phyloP scores from a whole-genome alignment of 345 rosid species.

The Stellera chamaejasme region DNA sequence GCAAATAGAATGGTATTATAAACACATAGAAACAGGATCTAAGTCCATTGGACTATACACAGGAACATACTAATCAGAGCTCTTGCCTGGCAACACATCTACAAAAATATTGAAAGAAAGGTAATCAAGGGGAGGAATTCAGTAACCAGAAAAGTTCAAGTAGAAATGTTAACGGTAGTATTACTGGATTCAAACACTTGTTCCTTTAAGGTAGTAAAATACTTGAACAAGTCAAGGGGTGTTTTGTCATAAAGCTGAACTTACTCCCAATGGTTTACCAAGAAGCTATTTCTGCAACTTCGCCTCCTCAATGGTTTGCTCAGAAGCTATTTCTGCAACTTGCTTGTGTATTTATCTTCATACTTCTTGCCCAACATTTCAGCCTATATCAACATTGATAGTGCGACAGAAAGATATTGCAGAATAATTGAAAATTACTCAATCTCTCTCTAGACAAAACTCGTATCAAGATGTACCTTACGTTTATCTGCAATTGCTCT shows the following conservation, averaged over 20 bases:
- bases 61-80: too few species aligned
- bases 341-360: slow-evolving; percentile 97
- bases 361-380: slow-evolving; percentile 82
- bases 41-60: too few species aligned
- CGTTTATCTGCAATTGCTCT: slow-evolving; percentile 89
- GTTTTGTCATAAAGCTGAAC: slow-evolving; percentile 16
- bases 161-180: neutral
- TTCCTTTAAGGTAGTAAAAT: neutral
- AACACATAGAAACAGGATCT: too few species aligned
- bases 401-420: slow-evolving; percentile 14
- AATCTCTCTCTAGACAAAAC: too few species aligned
- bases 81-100: too few species aligned
- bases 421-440: too few species aligned
- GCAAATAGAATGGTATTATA: too few species aligned
- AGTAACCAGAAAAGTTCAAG: too few species aligned
- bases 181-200: neutral
- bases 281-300: too few species aligned
- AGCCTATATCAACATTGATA: slow-evolving; percentile 47
- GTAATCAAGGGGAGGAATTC: too few species aligned
- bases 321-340: slow-evolving; percentile 88
- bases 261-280: slow-evolving; percentile 88
- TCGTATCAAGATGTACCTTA: slow-evolving; percentile 46
- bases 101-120: too few species aligned
- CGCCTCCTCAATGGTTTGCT: too few species aligned
- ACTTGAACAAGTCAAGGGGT: slow-evolving; percentile 3